Evolutionary conservation across 2,329 filamentous ascomycete species (phyloP).

Genomic region (Cordyceps tenuipes): DNA sequence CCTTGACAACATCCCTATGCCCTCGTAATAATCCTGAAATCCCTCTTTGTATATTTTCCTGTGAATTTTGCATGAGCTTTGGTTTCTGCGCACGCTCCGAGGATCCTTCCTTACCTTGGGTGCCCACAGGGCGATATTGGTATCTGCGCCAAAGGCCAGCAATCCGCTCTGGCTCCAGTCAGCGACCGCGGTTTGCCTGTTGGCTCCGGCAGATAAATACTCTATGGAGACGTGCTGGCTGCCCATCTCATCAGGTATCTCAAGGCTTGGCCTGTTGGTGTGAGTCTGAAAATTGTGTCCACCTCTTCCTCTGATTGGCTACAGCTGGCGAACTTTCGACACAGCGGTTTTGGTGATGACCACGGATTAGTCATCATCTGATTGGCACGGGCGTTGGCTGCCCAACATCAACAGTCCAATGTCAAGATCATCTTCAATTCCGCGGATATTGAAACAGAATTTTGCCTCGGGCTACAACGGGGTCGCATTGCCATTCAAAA

Average conservation of each 20-base stretch:
- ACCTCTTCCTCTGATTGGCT: slow-evolving; percentile 29
- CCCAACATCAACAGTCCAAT: background rate
- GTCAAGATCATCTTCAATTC: background rate
- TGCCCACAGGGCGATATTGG: slow-evolving; percentile 82
- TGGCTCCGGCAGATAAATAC: slow-evolving; percentile 72
- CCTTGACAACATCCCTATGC: slow-evolving; percentile 74
- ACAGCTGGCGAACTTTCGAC: background rate
- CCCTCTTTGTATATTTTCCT: slow-evolving; percentile 41
- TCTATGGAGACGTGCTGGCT: slow-evolving; percentile 29
- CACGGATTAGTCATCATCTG: slow-evolving; percentile 2
- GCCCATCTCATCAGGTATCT: slow-evolving; percentile 20
- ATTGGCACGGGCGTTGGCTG: background rate
- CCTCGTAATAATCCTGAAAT: slow-evolving; percentile 61
- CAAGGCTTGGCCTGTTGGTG: slow-evolving; percentile 13
- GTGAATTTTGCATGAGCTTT: background rate
- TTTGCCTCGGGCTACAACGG: background rate
- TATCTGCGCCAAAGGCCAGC: slow-evolving; percentile 82
- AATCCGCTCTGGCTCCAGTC: slow-evolving; percentile 74
- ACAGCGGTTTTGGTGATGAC: background rate
- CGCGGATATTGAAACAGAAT: background rate
- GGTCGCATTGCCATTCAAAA: background rate
- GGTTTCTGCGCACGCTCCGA: background rate
- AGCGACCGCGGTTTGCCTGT: slow-evolving; percentile 79
- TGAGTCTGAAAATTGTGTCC: slow-evolving; percentile 28
- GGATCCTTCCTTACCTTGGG: slow-evolving; percentile 50